A percentile compares a stretch with the other conserved stretches of the same genome.
These are phyloP conservation scores for Rubia tinctorum DNA, from an alignment of 305 asterid genomes.

Conservation along the genomic window DNA sequence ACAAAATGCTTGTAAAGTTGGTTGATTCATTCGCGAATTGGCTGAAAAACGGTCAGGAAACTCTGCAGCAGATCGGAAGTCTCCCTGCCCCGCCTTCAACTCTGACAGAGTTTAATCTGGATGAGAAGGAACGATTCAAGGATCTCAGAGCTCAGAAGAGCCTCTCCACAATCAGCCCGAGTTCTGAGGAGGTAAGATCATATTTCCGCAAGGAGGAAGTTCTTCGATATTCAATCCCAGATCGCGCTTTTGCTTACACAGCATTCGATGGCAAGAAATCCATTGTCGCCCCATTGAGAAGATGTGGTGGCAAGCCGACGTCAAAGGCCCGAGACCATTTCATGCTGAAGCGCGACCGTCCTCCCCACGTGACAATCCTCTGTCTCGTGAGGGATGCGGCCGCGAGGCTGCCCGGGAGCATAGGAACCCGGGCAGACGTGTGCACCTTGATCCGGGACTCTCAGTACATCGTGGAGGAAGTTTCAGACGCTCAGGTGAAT, in stretches of 20 bases:
- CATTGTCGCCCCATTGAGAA: conserved; percentile 95
- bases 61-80: conserved; percentile 94
- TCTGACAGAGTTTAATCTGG: conserved; percentile 65
- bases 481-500: conserved; percentile 89
- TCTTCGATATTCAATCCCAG: conserved; percentile 95
- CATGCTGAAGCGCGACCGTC: conserved; percentile 92
- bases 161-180: conserved; percentile 75
- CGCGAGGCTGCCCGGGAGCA: conserved; percentile 95
- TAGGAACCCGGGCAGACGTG: conserved; percentile 97
- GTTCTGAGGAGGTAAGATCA: conserved; percentile 84
- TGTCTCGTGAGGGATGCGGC: conserved; percentile 99
- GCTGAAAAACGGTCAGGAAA: conserved; percentile 97
- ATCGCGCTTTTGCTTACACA: conserved; percentile 91
- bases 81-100: conserved; percentile 87
- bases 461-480: conserved; percentile 87
- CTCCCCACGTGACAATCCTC: conserved; percentile 96
- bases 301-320: conserved; percentile 99
- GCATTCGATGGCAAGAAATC: conserved; percentile 95
- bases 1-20: conserved; percentile 91
- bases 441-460: conserved; percentile 95
- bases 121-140: conserved; percentile 95
- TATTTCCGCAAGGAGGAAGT: conserved; percentile 89
- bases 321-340: conserved; percentile 98
- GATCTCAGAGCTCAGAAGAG: conserved; percentile 99
- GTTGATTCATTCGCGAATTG: conserved; percentile 96